phyloP scores from a whole-genome alignment of 768 basidiomycete species.

The Daedaleopsis sinensis region DNA sequence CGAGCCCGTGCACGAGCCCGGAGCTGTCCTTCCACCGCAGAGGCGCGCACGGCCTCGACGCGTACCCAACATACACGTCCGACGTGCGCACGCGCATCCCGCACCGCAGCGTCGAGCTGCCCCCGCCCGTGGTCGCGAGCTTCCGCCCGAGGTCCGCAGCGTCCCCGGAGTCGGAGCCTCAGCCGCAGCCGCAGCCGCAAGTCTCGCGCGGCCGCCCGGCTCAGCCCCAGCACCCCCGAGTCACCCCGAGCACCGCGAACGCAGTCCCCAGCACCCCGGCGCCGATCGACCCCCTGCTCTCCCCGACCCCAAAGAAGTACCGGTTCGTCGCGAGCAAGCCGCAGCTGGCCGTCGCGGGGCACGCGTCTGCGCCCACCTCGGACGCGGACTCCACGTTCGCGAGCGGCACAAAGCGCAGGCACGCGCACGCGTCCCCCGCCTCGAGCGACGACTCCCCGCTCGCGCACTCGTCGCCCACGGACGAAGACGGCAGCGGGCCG shows the following conservation, averaged over 20 bases:
- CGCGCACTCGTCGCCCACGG: neutral
- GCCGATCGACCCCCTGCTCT: neutral
- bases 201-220: neutral
- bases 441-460: slow-evolving; percentile 11
- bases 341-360: neutral
- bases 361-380: neutral
- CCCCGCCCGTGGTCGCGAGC: neutral
- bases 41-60: neutral
- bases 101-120: neutral
- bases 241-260: neutral
- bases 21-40: neutral
- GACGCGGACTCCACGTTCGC: neutral
- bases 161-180: neutral
- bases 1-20: neutral
- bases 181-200: neutral
- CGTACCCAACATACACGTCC: neutral
- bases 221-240: neutral
- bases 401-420: slow-evolving; percentile 7
- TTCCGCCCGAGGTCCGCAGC: neutral
- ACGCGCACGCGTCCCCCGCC: slow-evolving; percentile 1
- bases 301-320: slow-evolving; percentile 7
- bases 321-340: slow-evolving; percentile 17
- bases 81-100: neutral
- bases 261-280: no score
- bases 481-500: neutral